Base-by-base conservation (phyloP, 2,329 filamentous ascomycete species). In the Aureobasidium subglaciale region DNA sequence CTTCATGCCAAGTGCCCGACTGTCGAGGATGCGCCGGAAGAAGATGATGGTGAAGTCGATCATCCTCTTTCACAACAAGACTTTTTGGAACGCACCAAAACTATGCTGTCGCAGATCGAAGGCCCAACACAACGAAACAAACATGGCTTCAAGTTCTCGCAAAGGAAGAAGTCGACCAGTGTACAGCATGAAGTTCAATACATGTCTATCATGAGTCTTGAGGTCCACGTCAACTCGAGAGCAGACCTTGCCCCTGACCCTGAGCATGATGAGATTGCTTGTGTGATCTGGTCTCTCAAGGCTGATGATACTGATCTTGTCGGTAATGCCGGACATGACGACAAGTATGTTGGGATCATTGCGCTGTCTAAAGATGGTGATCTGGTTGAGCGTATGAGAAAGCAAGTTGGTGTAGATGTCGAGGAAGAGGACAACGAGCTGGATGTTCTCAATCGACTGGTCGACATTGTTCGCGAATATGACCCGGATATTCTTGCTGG, bases 161-260 rank as follows among this genome's bases (percentile, higher is more conserved):
- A 91, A 62, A 88, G 85, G 65, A 78, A 80, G 59, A 82, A 84
- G 61, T 85, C 85, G 1, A 87, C 85, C 0, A 90, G 84, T 61
- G 84, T 95, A 16, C 82, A 89, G 64, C 88, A 92, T 61, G 89
- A 95, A 68, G 84, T 83, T 2, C 88, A 93, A 63, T 95, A 96
- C 68, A 97, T 99, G 93, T 96, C 88, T 62, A 90, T 87, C 16
- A 91, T 99, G 88, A 95, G 90, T 62, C 71, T 99, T 6, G 93
- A 99, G 67, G 74, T 97, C 4, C 92, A 99, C 67, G 86, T 95
- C 59, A 96, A 95, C 63, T 93, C 87, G 4, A 81, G 92, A 56
- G 89, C 83, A 6, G 84, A 82, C 46, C 77, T 96, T 8, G 81
- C 90, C 2, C 90, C 93, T 1, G 90, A 99, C 65, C 93, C 93